Evolutionary conservation across 2,329 filamentous ascomycete genomes (phyloP).

Genomic region (Clonostachys chloroleuca): DNA sequence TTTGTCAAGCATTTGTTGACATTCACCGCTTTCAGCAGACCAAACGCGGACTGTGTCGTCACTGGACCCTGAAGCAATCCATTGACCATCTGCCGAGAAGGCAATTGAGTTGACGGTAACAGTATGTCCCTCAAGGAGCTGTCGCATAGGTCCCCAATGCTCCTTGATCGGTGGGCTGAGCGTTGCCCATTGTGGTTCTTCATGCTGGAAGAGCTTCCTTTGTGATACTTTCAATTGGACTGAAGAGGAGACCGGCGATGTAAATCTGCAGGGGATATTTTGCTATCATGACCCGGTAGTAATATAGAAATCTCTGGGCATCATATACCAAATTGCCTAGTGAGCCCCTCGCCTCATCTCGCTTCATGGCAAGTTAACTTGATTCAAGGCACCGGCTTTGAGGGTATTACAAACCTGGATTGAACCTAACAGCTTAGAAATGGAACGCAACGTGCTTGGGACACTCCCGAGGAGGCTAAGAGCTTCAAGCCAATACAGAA

Average conservation of each 20-base stretch:
- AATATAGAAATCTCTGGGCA: background rate
- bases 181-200: background rate
- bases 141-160: background rate
- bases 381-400: too few relatives aligned
- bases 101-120: constrained; percentile 5
- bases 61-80: constrained; percentile 2
- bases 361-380: too few relatives aligned
- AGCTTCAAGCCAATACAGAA: constrained; percentile 37
- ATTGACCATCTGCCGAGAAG: constrained; percentile 6
- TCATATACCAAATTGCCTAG: constrained; percentile 2
- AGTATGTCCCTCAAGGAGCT: constrained; percentile 2
- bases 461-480: constrained; percentile 23
- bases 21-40: constrained; percentile 1
- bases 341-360: too few relatives aligned
- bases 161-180: background rate
- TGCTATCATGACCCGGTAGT: background rate
- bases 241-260: constrained; percentile 13
- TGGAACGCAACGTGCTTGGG: constrained; percentile 6
- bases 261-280: constrained; percentile 16
- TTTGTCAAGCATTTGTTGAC: background rate
- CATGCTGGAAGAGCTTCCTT: constrained; percentile 4
- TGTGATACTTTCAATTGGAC: constrained; percentile 9
- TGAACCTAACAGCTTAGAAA: too few relatives aligned
- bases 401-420: too few relatives aligned
- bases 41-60: constrained; percentile 3